Evolutionary conservation across 2,329 filamentous ascomycete genomes (phyloP).

Genomic region (Xylariaceae sp.): DNA sequence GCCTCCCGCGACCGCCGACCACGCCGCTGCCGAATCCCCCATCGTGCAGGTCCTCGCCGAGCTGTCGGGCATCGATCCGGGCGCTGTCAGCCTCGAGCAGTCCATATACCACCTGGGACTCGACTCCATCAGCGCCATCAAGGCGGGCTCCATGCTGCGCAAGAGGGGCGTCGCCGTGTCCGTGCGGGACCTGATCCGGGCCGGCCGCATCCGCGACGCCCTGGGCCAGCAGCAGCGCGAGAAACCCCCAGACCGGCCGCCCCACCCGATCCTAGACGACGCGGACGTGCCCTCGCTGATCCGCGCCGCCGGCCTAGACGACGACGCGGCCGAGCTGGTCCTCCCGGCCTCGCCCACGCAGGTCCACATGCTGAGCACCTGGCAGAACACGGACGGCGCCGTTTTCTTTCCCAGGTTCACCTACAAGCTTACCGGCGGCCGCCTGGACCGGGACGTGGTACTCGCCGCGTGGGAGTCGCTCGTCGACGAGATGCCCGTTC

Average conservation of each 20-base stretch:
- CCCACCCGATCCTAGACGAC: not conserved
- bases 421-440: constrained; percentile 41
- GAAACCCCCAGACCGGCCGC: not conserved
- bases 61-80: constrained; percentile 52
- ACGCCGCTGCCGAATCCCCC: constrained; percentile 18
- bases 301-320: constrained; percentile 29
- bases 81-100: constrained; percentile 51
- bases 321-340: constrained; percentile 42
- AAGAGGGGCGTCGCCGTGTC: constrained; percentile 54
- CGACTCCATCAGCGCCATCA: constrained; percentile 89
- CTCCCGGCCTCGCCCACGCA: constrained; percentile 72
- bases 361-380: constrained; percentile 69
- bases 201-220: constrained; percentile 59
- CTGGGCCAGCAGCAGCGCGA: constrained; percentile 27
- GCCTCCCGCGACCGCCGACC: constrained; percentile 25
- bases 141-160: constrained; percentile 64
- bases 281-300: constrained; percentile 27
- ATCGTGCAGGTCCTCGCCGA: constrained; percentile 43
- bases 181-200: constrained; percentile 64
- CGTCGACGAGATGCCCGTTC: constrained; percentile 47
- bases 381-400: constrained; percentile 58
- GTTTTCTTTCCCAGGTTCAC: constrained; percentile 70
- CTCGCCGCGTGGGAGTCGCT: constrained; percentile 55
- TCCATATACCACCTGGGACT: constrained; percentile 79
- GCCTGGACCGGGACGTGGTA: constrained; percentile 33